phyloP scores from a whole-genome alignment of 108 stramenopile genomes.

The Asterionellopsis glacialis region DNA sequence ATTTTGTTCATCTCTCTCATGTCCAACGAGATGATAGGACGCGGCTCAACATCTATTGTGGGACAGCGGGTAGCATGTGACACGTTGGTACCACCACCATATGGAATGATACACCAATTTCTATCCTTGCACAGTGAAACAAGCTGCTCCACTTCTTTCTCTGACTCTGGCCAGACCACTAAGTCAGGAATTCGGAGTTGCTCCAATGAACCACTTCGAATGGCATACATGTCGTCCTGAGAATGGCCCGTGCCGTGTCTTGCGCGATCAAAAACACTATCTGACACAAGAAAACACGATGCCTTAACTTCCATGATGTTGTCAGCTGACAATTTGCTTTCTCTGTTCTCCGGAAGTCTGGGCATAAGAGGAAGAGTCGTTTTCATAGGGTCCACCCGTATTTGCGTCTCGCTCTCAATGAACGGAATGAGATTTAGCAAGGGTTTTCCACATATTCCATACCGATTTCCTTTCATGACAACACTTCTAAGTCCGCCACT shows the following conservation, averaged over 20 bases:
- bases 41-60: conserved; percentile 47
- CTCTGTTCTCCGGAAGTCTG: not conserved
- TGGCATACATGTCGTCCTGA: conserved; percentile 70
- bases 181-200: conserved; percentile 70
- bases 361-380: conserved; percentile 21
- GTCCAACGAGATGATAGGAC: conserved; percentile 85
- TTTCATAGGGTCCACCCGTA: conserved; percentile 45
- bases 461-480: conserved; percentile 68
- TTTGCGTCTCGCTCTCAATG: conserved; percentile 60
- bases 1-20: conserved; percentile 82
- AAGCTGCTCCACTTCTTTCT: conserved; percentile 46
- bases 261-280: conserved; percentile 35
- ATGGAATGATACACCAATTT: conserved; percentile 89
- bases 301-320: not conserved
- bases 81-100: conserved; percentile 94
- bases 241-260: conserved; percentile 86
- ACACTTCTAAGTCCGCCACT: conserved; percentile 47
- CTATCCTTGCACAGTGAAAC: conserved; percentile 44
- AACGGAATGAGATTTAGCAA: conserved; percentile 67
- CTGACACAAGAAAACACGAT: conserved; percentile 24
- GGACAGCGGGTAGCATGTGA: conserved; percentile 82
- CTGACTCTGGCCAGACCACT: conserved; percentile 66
- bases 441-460: conserved; percentile 48
- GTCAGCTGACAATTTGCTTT: conserved; percentile 2
- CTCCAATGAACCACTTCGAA: conserved; percentile 45